Percentiles rank a stretch among this genome's conserved stretches.
Conservation (phyloP, 164 flowering plant genomes). For the Vitis rupestris region DNA sequence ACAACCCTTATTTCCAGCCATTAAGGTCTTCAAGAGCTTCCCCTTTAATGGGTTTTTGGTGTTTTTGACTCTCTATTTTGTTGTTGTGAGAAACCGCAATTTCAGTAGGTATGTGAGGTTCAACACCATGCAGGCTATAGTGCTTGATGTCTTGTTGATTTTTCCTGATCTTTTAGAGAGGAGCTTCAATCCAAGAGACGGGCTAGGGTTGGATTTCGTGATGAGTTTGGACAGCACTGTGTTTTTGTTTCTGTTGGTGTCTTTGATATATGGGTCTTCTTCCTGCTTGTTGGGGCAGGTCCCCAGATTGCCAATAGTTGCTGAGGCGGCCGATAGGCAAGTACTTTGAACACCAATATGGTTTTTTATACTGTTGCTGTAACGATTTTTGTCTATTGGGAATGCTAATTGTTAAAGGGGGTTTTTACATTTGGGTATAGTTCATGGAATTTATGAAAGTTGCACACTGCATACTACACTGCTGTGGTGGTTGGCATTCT, state of each 20-base stretch:
- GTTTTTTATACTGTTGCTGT: constrained; percentile 1
- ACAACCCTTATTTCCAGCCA: constrained; percentile 80
- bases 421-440: no score
- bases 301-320: constrained; percentile 96
- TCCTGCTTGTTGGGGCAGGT: constrained; percentile 81
- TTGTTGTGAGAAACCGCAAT: constrained; percentile 76
- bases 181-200: constrained; percentile 69
- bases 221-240: constrained; percentile 97
- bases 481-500: no score
- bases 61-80: constrained; percentile 81
- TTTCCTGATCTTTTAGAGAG: constrained; percentile 90
- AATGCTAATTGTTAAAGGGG: no score
- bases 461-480: no score
- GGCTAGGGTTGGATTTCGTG: constrained; percentile 81
- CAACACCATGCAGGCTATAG: constrained; percentile 95
- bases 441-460: no score
- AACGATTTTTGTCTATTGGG: not conserved
- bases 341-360: constrained; percentile 41
- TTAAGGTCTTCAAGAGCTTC: constrained; percentile 78
- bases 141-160: constrained; percentile 86
- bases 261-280: constrained; percentile 78
- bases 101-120: constrained; percentile 95
- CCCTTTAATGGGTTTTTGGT: constrained; percentile 89
- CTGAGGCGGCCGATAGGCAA: constrained; percentile 98
- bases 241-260: constrained; percentile 77